A percentile compares a stretch with the other conserved stretches of the same genome.
These are phyloP conservation scores for Lepidium sativum DNA, from an alignment of 345 rosid species.

Conservation along the genomic window DNA sequence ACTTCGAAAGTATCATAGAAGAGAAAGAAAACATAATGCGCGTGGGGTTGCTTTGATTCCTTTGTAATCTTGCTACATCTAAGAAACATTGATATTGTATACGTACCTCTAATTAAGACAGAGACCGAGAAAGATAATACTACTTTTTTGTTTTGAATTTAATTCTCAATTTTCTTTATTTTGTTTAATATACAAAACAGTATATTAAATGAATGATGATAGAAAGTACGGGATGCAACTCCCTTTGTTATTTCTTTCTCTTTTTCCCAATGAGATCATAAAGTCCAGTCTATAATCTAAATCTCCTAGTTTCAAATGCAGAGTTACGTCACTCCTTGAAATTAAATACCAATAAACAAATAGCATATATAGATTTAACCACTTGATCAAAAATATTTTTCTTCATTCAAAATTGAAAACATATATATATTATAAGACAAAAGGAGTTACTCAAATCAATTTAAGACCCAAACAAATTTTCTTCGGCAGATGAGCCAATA, in stretches of 20 bases:
- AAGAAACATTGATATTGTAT: constrained; percentile 16
- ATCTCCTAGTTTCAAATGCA: too few relatives aligned
- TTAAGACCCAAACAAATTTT: too few relatives aligned
- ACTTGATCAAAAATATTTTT: too few relatives aligned
- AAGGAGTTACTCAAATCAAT: too few relatives aligned
- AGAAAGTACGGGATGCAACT: constrained; percentile 22
- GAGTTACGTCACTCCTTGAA: too few relatives aligned
- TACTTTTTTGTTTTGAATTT: not conserved
- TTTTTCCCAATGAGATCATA: too few relatives aligned
- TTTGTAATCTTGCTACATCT: constrained; percentile 22
- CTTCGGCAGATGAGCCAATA: too few relatives aligned
- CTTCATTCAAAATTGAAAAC: too few relatives aligned
- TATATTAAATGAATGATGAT: constrained; percentile 15
- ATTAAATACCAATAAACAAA: too few relatives aligned
- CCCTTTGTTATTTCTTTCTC: constrained; percentile 3
- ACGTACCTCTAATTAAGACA: not conserved
- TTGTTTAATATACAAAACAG: not conserved
- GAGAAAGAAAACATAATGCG: constrained; percentile 14
- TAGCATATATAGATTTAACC: too few relatives aligned
- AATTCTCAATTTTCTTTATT: not conserved
- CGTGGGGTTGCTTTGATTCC: constrained; percentile 30
- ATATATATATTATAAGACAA: too few relatives aligned
- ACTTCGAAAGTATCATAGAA: constrained; percentile 14
- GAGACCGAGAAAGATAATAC: not conserved
- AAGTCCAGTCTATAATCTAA: too few relatives aligned